Percentiles rank a stretch among this genome's conserved stretches.
Conservation (phyloP, 1,139 yeast species). For the Suhomyces choctaworum region DNA sequence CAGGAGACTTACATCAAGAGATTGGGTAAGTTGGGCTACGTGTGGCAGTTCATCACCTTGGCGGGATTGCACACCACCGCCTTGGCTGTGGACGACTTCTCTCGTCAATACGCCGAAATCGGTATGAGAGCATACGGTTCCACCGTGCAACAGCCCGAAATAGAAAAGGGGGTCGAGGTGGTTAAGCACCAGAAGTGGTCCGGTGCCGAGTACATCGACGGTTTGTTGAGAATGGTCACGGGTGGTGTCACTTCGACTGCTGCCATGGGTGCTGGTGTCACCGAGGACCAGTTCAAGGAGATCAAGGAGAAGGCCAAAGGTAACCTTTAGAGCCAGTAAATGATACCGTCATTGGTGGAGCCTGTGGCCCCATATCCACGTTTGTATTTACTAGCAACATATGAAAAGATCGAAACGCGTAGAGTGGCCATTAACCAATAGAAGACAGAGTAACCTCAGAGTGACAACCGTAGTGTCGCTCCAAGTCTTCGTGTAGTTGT, state of each 20-base stretch:
- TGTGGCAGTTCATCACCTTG: conserved; percentile 97
- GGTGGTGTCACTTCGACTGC: conserved; percentile 97
- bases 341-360: too few species aligned
- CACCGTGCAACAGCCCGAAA: conserved; percentile 83
- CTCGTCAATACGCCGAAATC: conserved; percentile 71
- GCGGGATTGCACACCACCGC: conserved; percentile 98
- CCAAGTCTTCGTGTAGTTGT: too few species aligned
- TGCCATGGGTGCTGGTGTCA: conserved; percentile 98
- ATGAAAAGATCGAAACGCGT: too few species aligned
- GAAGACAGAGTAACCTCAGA: too few species aligned
- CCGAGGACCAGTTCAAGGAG: conserved; percentile 89
- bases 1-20: conserved; percentile 90
- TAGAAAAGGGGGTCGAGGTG: conserved; percentile 87
- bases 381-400: too few species aligned
- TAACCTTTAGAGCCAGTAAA: conserved; percentile 4
- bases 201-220: conserved; percentile 96
- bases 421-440: too few species aligned
- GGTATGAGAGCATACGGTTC: conserved; percentile 98
- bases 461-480: too few species aligned
- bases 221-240: conserved; percentile 82
- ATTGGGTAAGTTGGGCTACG: conserved; percentile 86
- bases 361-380: too few species aligned
- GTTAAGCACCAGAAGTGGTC: conserved; percentile 99
- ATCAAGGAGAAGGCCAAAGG: conserved; percentile 11
- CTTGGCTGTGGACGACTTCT: conserved; percentile 82